Percentiles rank a stretch among this genome's conserved stretches.
Evolutionary conservation across 2,329 filamentous ascomycete species (phyloP).

Genomic region (Sporothrix brunneoviolacea): DNA sequence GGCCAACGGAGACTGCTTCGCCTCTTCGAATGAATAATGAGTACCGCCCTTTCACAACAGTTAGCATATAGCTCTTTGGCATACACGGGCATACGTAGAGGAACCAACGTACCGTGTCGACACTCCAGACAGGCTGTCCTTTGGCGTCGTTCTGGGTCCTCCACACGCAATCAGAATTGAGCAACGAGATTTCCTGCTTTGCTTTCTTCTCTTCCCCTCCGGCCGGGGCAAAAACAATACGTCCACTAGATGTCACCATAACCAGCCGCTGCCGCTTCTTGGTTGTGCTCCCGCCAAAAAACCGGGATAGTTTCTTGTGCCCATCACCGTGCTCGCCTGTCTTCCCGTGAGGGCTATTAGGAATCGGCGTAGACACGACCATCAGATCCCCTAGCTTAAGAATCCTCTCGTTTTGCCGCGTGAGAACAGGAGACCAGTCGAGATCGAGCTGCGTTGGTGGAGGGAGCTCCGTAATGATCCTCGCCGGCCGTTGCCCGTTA

Average conservation of each 20-base stretch:
- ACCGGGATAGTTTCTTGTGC: conserved; percentile 85
- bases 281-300: conserved; percentile 83
- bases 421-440: conserved; percentile 95
- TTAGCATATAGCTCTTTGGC: not conserved
- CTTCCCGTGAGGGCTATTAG: conserved; percentile 66
- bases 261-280: conserved; percentile 93
- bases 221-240: conserved; percentile 82
- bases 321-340: conserved; percentile 57
- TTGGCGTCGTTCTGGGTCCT: conserved; percentile 78
- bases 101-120: conserved; percentile 79
- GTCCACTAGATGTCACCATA: conserved; percentile 86
- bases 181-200: conserved; percentile 84
- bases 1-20: conserved; percentile 60
- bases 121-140: conserved; percentile 78
- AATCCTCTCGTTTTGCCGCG: conserved; percentile 85
- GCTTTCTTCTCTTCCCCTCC: conserved; percentile 94
- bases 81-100: too few relatives aligned
- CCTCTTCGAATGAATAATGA: conserved; percentile 88
- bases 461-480: conserved; percentile 89
- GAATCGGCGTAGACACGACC: conserved; percentile 71
- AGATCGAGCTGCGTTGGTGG: conserved; percentile 97
- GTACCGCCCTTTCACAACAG: conserved; percentile 62
- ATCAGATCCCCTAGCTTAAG: conserved; percentile 87
- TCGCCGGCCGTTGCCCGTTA: conserved; percentile 54
- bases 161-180: conserved; percentile 70